phyloP scores from a whole-genome alignment of 2,329 filamentous ascomycete species.

The Alternaria panax region DNA sequence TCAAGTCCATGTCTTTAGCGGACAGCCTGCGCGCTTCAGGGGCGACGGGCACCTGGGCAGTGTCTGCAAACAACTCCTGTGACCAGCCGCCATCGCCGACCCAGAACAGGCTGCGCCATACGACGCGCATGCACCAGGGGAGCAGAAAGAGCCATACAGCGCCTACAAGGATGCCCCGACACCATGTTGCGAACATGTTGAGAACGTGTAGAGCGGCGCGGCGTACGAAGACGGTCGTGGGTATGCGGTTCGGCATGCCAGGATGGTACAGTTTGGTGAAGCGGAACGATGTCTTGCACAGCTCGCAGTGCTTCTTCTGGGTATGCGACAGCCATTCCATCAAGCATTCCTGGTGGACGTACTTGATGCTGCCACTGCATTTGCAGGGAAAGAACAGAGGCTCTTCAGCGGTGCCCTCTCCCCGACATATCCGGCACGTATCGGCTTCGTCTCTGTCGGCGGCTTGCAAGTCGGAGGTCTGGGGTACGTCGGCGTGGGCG shows the following conservation, averaged over 20 bases:
- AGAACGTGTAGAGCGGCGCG: conserved; percentile 78
- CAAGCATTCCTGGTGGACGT: conserved; percentile 95
- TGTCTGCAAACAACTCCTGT: conserved; percentile 47
- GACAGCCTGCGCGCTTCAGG: conserved; percentile 3
- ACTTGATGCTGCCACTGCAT: conserved; percentile 98
- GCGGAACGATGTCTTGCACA: conserved; percentile 97
- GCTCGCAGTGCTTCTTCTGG: conserved; percentile 98
- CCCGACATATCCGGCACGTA: conserved; percentile 96
- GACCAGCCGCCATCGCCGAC: conserved; percentile 79
- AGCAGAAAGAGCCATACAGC: conserved; percentile 89
- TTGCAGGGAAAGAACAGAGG: conserved; percentile 98
- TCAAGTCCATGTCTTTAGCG: conserved; percentile 23
- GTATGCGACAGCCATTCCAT: conserved; percentile 99
- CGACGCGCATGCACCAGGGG: conserved; percentile 87
- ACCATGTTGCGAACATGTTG: conserved; percentile 76
- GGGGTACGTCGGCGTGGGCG: conserved; percentile 10
- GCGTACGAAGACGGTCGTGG: conserved; percentile 78
- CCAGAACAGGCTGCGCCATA: conserved; percentile 97
- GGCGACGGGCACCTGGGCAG: conserved; percentile 9
- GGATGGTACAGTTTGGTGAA: conserved; percentile 98
- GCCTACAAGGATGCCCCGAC: conserved; percentile 77
- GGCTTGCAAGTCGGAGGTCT: conserved; percentile 51
- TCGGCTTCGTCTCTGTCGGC: conserved; percentile 65
- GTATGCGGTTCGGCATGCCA: conserved; percentile 86
- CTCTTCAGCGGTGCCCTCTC: conserved; percentile 81